Percentiles rank a stretch among this genome's conserved stretches.
phyloP scores from a whole-genome alignment of 1,139 yeast species.

The Taphrina flavorubra region DNA sequence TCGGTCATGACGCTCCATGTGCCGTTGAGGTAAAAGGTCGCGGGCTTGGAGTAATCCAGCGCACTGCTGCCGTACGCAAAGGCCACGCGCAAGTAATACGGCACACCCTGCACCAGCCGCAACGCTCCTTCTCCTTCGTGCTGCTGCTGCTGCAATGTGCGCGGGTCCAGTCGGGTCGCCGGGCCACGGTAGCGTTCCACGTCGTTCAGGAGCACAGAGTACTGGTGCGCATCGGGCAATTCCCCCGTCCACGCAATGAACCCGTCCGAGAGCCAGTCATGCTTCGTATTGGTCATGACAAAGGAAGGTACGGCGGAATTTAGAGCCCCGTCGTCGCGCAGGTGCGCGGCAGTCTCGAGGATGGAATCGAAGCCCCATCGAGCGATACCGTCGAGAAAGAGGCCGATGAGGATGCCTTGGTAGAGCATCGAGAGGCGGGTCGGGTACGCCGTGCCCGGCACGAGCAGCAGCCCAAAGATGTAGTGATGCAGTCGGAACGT shows the following conservation, averaged over 20 bases:
- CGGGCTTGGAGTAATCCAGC: conserved; percentile 46
- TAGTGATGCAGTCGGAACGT: conserved; percentile 88
- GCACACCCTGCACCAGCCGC: conserved; percentile 37
- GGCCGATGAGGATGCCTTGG: conserved; percentile 83
- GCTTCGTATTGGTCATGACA: background rate
- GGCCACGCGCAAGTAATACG: conserved; percentile 36
- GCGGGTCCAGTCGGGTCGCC: conserved; percentile 43
- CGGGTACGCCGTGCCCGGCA: conserved; percentile 73
- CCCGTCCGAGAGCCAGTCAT: conserved; percentile 4
- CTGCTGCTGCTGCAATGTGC: background rate
- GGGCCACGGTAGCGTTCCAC: conserved; percentile 72
- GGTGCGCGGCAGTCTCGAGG: conserved; percentile 72
- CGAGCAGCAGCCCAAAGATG: conserved; percentile 72
- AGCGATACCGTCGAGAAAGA: conserved; percentile 81
- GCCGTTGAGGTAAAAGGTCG: conserved; percentile 43
- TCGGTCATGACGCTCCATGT: conserved; percentile 8
- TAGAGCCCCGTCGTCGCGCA: conserved; percentile 70
- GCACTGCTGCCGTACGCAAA: conserved; percentile 23
- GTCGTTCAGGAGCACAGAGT: conserved; percentile 73
- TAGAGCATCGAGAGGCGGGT: conserved; percentile 75
- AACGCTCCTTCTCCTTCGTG: conserved; percentile 43
- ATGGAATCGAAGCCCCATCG: conserved; percentile 94
- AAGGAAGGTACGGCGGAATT: conserved; percentile 46
- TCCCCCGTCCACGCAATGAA: conserved; percentile 55
- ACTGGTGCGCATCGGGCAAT: conserved; percentile 23